Percentiles rank a stretch among this genome's conserved stretches.
phyloP scores from a whole-genome alignment of 495 filamentous ascomycete genomes.

The Aspergillus biplanus region DNA sequence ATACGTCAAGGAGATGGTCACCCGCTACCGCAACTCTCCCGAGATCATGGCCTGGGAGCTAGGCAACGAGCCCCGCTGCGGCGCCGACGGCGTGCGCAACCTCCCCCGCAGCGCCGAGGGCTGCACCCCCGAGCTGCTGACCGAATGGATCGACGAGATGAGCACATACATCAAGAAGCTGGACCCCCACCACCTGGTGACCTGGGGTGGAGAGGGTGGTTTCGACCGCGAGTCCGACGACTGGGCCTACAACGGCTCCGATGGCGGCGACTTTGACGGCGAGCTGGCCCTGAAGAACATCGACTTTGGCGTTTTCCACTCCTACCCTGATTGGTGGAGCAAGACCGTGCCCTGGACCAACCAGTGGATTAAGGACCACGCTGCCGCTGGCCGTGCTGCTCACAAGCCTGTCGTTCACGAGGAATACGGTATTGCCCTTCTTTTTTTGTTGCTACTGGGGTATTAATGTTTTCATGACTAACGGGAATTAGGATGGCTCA shows the following conservation, averaged over 20 bases:
- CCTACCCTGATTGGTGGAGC: conserved; percentile 50
- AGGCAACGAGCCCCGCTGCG: conserved; percentile 67
- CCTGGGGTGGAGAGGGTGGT: conserved; percentile 58
- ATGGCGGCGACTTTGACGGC: conserved; percentile 63
- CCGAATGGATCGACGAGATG: conserved; percentile 59
- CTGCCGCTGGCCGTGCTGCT: neutral
- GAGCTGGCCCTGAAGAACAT: conserved; percentile 57
- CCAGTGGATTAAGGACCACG: conserved; percentile 23
- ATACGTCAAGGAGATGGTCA: conserved; percentile 65
- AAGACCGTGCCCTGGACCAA: conserved; percentile 25
- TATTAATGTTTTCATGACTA: neutral
- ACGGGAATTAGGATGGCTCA: conserved; percentile 18
- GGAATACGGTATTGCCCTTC: conserved; percentile 20
- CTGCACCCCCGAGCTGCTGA: conserved; percentile 58
- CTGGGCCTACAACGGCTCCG: conserved; percentile 58
- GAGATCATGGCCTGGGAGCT: conserved; percentile 72
- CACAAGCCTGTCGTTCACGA: conserved; percentile 24
- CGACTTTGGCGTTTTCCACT: conserved; percentile 65
- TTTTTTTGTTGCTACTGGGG: neutral
- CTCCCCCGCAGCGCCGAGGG: conserved; percentile 23
- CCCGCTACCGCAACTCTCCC: conserved; percentile 55
- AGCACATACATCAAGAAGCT: conserved; percentile 63
- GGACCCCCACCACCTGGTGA: conserved; percentile 62
- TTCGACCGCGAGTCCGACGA: conserved; percentile 46
- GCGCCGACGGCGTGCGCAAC: conserved; percentile 31